Evolutionary conservation across 495 filamentous ascomycete genomes (phyloP), one percentile per base, ranked within the genome.

Genomic region (Neurospora hispaniola): DNA sequence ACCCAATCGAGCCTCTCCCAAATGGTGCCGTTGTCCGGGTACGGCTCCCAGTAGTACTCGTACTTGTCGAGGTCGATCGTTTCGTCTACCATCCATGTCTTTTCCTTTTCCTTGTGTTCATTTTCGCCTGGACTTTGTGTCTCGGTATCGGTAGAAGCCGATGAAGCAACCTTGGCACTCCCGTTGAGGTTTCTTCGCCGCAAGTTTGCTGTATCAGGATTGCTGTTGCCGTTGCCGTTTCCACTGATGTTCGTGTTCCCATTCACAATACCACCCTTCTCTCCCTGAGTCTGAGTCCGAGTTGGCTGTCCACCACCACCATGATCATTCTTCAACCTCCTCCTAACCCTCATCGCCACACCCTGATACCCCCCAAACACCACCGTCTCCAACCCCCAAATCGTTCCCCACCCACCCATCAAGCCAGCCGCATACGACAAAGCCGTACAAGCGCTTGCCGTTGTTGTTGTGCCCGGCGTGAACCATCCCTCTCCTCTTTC

Each of bases 1-100:
- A 86, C 85, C 93, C 93, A 97, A 71, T 88, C 86, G 18, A 96
- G 76, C 3, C 94, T 89, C 73, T 89, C 86, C 14, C 77, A 72
- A 68, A 94, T 85, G 4, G 83, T 79, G 1, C 80, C 82, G 0
- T 79, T 73, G 18, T 81, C 72, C 6, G 94, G 94, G 76, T 91
- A 96, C 3, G 88, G 75, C 76, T 97, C 90, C 93, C 93, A 97
- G 79, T 84, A 84, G 72, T 88, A 85, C 66, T 88, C 86, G 41
- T 78, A 78, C 35, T 79, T 78, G 8, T 77, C 75, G 0, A 70
- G 43, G 11, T 71, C 44, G 14, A 59, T 38, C 0, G 75, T 75
- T 38, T 79, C 72, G 71, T 66, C 74, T 75, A 71, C 79, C 75
- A 42, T 78, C 78, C 69, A 80, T 83, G 66, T 69, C 74, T 5